Evolutionary conservation across 2,329 filamentous ascomycete genomes (phyloP).

Genomic region (Magnaporthiopsis poae): DNA sequence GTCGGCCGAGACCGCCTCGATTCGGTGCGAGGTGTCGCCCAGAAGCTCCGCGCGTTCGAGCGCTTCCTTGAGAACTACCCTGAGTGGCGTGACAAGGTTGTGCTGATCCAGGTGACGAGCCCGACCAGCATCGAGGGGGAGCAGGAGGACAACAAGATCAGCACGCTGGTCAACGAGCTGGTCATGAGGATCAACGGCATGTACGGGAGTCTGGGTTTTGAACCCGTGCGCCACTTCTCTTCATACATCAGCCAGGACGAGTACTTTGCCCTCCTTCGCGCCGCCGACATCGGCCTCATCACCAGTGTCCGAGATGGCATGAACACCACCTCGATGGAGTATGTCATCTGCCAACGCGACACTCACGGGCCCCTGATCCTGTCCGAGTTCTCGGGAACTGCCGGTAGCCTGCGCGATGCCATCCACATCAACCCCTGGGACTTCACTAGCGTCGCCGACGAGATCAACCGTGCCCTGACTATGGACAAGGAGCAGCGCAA

Average conservation of each 20-base stretch:
- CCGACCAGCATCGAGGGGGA: constrained; percentile 73
- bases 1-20: constrained; percentile 90
- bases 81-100: constrained; percentile 83
- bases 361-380: constrained; percentile 80
- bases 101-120: constrained; percentile 89
- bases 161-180: constrained; percentile 80
- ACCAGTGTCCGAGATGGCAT: constrained; percentile 94
- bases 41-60: constrained; percentile 91
- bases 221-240: constrained; percentile 87
- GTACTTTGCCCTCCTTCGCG: constrained; percentile 86
- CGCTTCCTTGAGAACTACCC: constrained; percentile 83
- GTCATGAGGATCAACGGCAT: constrained; percentile 85
- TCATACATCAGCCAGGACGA: constrained; percentile 84
- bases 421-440: constrained; percentile 98
- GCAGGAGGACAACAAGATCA: constrained; percentile 67
- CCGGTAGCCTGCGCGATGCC: constrained; percentile 71
- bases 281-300: constrained; percentile 84
- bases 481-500: constrained; percentile 60
- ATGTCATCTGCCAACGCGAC: constrained; percentile 83
- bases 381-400: constrained; percentile 92
- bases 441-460: constrained; percentile 68
- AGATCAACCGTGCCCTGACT: constrained; percentile 70
- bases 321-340: constrained; percentile 95
- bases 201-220: constrained; percentile 79
- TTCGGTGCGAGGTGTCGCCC: constrained; percentile 83